Percentiles rank a stretch among this genome's conserved stretches.
Evolutionary conservation across 2,329 filamentous ascomycete species (phyloP).

Genomic region (Lasiodiplodia citricola): DNA sequence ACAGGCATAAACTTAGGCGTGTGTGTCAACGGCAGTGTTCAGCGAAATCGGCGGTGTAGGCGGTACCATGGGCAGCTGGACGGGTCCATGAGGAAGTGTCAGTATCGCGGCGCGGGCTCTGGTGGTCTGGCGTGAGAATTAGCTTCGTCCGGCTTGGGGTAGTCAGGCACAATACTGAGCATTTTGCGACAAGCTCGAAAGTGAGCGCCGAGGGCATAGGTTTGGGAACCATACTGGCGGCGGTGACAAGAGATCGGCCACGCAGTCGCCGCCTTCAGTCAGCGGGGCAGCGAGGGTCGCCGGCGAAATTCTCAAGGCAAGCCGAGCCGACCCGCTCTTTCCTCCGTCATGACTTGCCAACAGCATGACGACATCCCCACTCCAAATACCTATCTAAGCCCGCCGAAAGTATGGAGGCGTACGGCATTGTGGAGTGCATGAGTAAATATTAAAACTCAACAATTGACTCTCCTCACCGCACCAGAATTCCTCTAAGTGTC

Average conservation of each 20-base stretch:
- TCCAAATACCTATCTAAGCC: too few species aligned
- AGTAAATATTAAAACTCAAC: too few species aligned
- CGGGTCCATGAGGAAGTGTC: conserved; percentile 83
- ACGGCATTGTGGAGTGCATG: too few species aligned
- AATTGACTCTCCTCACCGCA: too few species aligned
- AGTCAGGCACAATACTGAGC: conserved; percentile 37
- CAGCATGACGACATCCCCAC: not conserved
- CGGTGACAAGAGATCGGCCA: conserved; percentile 10
- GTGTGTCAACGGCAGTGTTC: not conserved
- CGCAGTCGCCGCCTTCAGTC: not conserved
- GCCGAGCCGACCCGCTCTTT: conserved; percentile 8
- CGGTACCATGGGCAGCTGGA: conserved; percentile 65
- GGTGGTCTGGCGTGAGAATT: conserved; percentile 70
- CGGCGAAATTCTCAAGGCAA: not conserved
- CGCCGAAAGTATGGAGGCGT: too few species aligned
- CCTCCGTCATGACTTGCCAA: not conserved
- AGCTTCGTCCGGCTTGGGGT: conserved; percentile 10
- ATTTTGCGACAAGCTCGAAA: conserved; percentile 46
- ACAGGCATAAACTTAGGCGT: conserved; percentile 89
- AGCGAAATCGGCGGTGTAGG: conserved; percentile 60
- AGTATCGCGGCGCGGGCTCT: conserved; percentile 89
- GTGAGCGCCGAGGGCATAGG: conserved; percentile 45
- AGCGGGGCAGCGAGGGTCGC: not conserved
- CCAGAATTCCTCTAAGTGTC: too few species aligned
- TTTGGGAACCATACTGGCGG: conserved; percentile 36